Evolutionary conservation across 2,329 filamentous ascomycete genomes (phyloP), one percentile per base, ranked within the genome.

Genomic region (Raffaelea albimanens): DNA sequence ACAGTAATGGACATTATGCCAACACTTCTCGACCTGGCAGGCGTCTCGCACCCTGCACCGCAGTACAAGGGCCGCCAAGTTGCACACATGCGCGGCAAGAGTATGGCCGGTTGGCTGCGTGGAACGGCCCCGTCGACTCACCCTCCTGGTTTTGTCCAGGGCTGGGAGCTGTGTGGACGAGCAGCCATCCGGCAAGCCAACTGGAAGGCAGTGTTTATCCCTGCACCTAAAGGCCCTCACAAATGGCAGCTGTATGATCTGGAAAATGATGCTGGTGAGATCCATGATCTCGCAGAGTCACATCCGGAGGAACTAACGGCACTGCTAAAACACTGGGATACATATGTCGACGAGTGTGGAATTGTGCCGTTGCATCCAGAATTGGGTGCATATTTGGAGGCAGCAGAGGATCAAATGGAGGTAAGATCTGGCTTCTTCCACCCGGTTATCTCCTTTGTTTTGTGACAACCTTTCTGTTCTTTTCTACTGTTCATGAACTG

Each of bases 1-100:
- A 74, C 71, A 0, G 70, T 73, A 23, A 74, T 74, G 70, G 71
- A 75, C 51, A 63, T 75, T 3, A 64, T 68, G 3, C 71, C 70
- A 0, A 69, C 71, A 2, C 63, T 73, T 22, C 62, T 73, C 25
- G 69, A 73, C 14, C 65, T 73, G 58, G 69, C 69, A 1, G 68
- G 67, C 21, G 58, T 70, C 33, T 56, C 61, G 36, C 75, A 80
- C 52, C 77, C 76, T 0, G 72, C 72, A 2, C 74, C 75, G 0
- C 67, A 57, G 1, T 80, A 63, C 52, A 58, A 59, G 44, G 61
- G 61, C 14, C 58, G 62, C 18, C 51, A 63, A 25, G 52, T 65
- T 7, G 62, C 63, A 7, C 40, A 52, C 9, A 60, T 64, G 59
- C 53, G 62, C 13, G 62, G 63, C 4, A 20, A 23, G 18, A 46